These are phyloP conservation scores for Antitrichia curtipendula DNA, from an alignment of 225 moss, liverwort and hornwort genomes.

Conservation along the genomic window DNA sequence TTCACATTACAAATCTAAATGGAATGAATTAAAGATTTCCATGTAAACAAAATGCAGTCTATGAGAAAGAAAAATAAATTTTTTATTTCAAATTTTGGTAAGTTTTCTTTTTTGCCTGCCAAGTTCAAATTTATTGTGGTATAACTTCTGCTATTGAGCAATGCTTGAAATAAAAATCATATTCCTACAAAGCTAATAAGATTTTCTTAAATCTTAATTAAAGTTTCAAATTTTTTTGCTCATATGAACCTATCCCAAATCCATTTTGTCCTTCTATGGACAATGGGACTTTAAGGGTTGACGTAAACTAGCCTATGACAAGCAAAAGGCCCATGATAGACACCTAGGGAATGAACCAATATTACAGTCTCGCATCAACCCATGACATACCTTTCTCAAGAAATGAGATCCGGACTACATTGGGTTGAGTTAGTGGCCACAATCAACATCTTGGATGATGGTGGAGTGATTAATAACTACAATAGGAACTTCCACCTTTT, in stretches of 20 bases:
- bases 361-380: neutral
- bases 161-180: neutral
- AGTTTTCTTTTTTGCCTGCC: accelerated
- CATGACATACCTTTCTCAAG: neutral
- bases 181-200: neutral
- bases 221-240: too few species aligned
- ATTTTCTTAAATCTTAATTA: too few species aligned
- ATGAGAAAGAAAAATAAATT: neutral
- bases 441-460: neutral
- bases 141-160: accelerated
- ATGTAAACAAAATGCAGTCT: neutral
- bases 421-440: neutral
- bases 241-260: accelerated
- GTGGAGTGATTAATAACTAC: neutral
- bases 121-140: neutral
- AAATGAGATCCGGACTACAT: neutral
- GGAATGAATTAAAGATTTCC: neutral
- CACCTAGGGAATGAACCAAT: accelerated
- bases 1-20: neutral
- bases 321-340: neutral
- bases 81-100: neutral
- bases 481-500: neutral
- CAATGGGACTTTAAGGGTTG: neutral
- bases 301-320: neutral
- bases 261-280: neutral